A percentile compares a stretch with the other conserved stretches of the same genome.
phyloP scores from a whole-genome alignment of 2,329 filamentous ascomycete genomes.

The Fusarium sp. region DNA sequence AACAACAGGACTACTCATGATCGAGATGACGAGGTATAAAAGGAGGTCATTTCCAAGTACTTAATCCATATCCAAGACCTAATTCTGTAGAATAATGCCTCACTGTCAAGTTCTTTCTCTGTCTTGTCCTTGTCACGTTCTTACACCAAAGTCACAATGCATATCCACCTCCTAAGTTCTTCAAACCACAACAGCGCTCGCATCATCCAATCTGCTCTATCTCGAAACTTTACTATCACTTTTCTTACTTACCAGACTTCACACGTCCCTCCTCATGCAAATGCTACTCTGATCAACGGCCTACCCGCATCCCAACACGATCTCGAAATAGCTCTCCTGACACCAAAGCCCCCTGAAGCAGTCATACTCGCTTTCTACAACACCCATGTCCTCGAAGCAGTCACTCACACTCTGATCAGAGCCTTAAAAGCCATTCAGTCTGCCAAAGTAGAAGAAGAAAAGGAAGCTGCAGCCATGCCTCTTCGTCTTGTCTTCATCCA shows the following conservation, averaged over 20 bases:
- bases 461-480: conserved; percentile 44
- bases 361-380: conserved; percentile 61
- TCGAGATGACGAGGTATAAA: conserved; percentile 20
- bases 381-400: conserved; percentile 51
- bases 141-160: conserved; percentile 9
- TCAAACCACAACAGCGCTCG: conserved; percentile 58
- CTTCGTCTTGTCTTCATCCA: conserved; percentile 56
- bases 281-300: background rate
- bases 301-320: conserved; percentile 33
- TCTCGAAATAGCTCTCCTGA: conserved; percentile 48
- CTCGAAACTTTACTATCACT: conserved; percentile 53
- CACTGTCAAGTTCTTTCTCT: no score
- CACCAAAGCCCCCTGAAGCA: conserved; percentile 40
- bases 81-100: background rate
- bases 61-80: background rate
- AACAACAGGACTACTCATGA: background rate
- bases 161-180: conserved; percentile 58
- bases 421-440: conserved; percentile 49
- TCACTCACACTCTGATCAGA: conserved; percentile 50
- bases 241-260: conserved; percentile 33
- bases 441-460: conserved; percentile 51
- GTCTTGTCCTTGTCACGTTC: background rate
- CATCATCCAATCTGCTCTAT: conserved; percentile 52
- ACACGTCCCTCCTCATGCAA: background rate
- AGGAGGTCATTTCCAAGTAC: background rate